Base-by-base conservation (phyloP, 2,329 filamentous ascomycete species). In the Ascochyta fabae region DNA sequence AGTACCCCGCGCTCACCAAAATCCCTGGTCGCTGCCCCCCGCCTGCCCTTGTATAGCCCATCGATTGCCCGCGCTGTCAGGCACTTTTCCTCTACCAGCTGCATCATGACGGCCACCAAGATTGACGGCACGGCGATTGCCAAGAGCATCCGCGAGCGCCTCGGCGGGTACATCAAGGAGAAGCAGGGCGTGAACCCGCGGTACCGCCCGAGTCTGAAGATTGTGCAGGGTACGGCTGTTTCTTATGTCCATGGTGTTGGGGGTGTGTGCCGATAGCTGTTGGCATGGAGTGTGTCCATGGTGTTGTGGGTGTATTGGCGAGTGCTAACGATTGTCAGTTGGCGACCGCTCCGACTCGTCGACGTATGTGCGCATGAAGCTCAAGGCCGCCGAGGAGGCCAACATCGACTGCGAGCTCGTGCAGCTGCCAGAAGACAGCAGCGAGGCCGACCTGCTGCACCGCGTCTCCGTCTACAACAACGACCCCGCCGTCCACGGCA, bases 281-380 rank as follows among this genome's bases (percentile, higher is more conserved):
- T 19, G 19, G 19, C 19, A 3, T 19, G 19, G 19, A 19, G 19
- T 19, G 19, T 19, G 1, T 19, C 19, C 19, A 19, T 19, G 19
- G 19, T 19, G 19, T 19, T 19, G 19, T 2, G 19, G 2, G 19
- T 19, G 19, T 19, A 19, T 19, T 6, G 31, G n/a, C 31, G 53
- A 39, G 9, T 19, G 19, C 60, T 66, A 46, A 64, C 40, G 19
- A 10, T 1, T 26, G 15, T 10, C 55, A 95, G 95, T 99, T 67
- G 95, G 93, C 74, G 90, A 93, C 76, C 88, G 95, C 69, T 91
- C 91, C 65, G 95, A 99, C 80, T 97, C 93, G 34, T 89, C 91
- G 72, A 98, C 94, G 48, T 99, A 99, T 90, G 94, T 99, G 79
- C 93, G 93, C 80, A 99, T 99, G 95, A 99, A 99, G 83, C 81